These are phyloP conservation scores for Mollisiaceae sp. DNA, from an alignment of 2,329 filamentous ascomycete genomes.

Conservation along the genomic window DNA sequence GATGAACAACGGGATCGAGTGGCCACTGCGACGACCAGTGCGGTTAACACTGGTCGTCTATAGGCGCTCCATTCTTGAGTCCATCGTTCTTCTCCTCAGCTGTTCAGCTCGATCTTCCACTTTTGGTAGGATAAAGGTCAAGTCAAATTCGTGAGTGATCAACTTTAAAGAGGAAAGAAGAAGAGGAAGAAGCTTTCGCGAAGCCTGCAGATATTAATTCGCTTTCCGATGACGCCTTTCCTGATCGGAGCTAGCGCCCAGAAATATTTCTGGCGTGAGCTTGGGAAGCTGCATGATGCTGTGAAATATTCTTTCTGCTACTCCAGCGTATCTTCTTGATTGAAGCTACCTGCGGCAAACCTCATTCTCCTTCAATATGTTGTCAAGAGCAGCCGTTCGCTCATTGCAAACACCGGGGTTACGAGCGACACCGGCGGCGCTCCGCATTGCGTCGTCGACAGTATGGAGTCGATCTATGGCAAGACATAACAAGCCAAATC, in stretches of 20 bases:
- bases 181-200: slow-evolving; percentile 31
- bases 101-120: slow-evolving; percentile 60
- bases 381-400: slow-evolving; percentile 39
- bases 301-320: slow-evolving; percentile 14
- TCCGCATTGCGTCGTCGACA: slow-evolving; percentile 44
- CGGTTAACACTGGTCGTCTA: slow-evolving; percentile 39
- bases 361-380: slow-evolving; percentile 36
- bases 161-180: slow-evolving; percentile 58
- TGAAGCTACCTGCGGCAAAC: slow-evolving; percentile 35
- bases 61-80: slow-evolving; percentile 44
- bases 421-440: slow-evolving; percentile 35
- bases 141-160: slow-evolving; percentile 64
- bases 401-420: slow-evolving; percentile 37
- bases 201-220: slow-evolving; percentile 1
- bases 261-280: slow-evolving; percentile 21
- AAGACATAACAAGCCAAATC: slow-evolving; percentile 43
- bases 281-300: slow-evolving; percentile 2
- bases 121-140: slow-evolving; percentile 47
- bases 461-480: slow-evolving; percentile 53
- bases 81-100: slow-evolving; percentile 53
- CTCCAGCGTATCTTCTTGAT: slow-evolving; percentile 37
- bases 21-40: slow-evolving; percentile 34
- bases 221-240: background rate
- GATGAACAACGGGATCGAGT: slow-evolving; percentile 43
- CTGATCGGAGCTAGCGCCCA: slow-evolving; percentile 4